Evolutionary conservation across 306 rosid species (phyloP).

Genomic region (Mimosa bimucronata): DNA sequence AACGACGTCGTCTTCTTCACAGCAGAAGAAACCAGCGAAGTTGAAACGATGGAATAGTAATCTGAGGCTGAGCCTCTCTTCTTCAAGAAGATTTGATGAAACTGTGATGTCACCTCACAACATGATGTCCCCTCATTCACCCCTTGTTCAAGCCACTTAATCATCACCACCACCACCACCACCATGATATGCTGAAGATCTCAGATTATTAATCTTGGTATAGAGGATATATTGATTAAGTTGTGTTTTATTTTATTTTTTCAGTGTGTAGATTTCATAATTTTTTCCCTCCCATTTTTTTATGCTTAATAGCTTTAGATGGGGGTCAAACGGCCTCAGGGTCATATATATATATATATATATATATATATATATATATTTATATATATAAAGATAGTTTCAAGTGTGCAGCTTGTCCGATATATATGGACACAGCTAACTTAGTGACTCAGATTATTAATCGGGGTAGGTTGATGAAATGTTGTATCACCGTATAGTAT

Average conservation of each 20-base stretch:
- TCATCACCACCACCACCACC: neutral
- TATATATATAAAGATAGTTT: neutral
- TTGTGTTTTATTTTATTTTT: no score
- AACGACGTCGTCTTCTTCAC: neutral
- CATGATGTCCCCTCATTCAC: slow-evolving; percentile 75
- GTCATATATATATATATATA: no score
- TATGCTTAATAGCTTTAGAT: neutral
- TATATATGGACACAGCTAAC: slow-evolving; percentile 9
- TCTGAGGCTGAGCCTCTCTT: slow-evolving; percentile 59
- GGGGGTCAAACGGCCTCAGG: neutral
- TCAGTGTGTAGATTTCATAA: neutral
- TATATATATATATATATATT: no score
- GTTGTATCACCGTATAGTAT: neutral
- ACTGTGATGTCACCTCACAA: slow-evolving; percentile 54
- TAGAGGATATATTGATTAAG: no score
- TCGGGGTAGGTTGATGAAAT: neutral
- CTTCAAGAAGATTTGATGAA: slow-evolving; percentile 56
- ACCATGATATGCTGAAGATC: neutral
- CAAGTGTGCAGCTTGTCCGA: slow-evolving; percentile 25
- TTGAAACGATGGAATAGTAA: slow-evolving; percentile 47
- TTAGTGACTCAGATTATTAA: slow-evolving; percentile 12
- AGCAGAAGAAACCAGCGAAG: slow-evolving; percentile 30
- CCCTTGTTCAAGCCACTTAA: slow-evolving; percentile 50
- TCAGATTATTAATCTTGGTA: neutral
- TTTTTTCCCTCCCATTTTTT: neutral